Conservation (phyloP, 2,329 filamentous ascomycete genomes). For the Penicillium sp. region DNA sequence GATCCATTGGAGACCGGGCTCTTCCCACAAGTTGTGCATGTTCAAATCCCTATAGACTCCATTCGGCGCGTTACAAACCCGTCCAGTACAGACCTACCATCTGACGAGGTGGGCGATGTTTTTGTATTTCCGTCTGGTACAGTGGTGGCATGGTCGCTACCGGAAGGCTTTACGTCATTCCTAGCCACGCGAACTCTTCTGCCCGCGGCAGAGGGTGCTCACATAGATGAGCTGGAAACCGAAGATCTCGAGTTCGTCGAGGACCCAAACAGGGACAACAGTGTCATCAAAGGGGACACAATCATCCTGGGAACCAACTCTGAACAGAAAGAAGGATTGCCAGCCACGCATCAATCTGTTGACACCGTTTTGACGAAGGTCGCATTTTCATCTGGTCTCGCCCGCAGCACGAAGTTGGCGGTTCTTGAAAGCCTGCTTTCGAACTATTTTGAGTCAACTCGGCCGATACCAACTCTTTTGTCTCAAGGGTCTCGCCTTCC, state of each 20-base stretch:
- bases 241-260: conserved; percentile 88
- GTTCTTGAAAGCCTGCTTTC: conserved; percentile 82
- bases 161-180: conserved; percentile 69
- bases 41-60: conserved; percentile 52
- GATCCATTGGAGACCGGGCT: conserved; percentile 64
- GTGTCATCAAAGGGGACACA: conserved; percentile 79
- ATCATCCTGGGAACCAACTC: conserved; percentile 82
- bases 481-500: conserved; percentile 65
- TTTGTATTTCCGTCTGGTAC: conserved; percentile 96
- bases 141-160: conserved; percentile 87
- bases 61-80: conserved; percentile 47
- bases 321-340: conserved; percentile 23
- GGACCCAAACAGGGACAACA: conserved; percentile 71
- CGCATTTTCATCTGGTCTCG: conserved; percentile 91
- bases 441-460: conserved; percentile 83
- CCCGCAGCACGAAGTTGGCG: conserved; percentile 88
- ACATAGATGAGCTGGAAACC: conserved; percentile 72
- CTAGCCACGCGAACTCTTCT: conserved; percentile 72
- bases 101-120: conserved; percentile 70
- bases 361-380: conserved; percentile 84
- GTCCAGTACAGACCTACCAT: conserved; percentile 37
- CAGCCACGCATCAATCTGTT: conserved; percentile 39
- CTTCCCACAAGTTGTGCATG: conserved; percentile 66
- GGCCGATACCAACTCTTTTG: conserved; percentile 76
- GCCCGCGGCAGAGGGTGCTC: conserved; percentile 73